Evolutionary conservation across 2,329 filamentous ascomycete genomes (phyloP), one percentile per base, ranked within the genome.

Genomic region (Fusarium penzigii): DNA sequence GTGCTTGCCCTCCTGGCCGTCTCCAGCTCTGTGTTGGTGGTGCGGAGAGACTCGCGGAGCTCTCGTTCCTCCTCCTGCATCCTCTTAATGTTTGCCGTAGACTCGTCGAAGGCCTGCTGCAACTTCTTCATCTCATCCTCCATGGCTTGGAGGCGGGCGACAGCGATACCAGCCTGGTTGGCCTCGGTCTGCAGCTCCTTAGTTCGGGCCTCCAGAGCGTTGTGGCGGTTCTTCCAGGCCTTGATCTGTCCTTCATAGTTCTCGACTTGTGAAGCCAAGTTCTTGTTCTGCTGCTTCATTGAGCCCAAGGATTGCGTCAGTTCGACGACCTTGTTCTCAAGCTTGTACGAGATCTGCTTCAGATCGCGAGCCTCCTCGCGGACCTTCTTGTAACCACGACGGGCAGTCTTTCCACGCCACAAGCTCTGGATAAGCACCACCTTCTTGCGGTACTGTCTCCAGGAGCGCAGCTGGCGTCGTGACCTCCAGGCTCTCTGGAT

Each of bases 321-420:
- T 77, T 99, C 94, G 57, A 99, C 91, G 57, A 99, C 94, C 85
- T 99, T 99, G 82, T 99, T 97, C 74, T 99, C 94, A 65, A 99
- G 79, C 79, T 96, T 97, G 81, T 99, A 99, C 3, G 94, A 97
- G 64, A 99, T 99, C 74, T 97, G 93, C 81, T 97, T 97, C 71
- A 99, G 84, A 78, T 99, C 95, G 68, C 94, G 89, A 60, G 94
- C 94, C 75, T 99, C 94, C 74, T 97, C 92, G 62, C 94, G 90
- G 56, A 96, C 77, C 64, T 79, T 85, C 84, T 96, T 97, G 81
- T 99, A 99, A 44, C 84, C 86, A 61, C 81, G 84, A 61, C 94
- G 86, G 49, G 94, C 93, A 58, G 74, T 69, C 72, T 84, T 92
- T 70, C 92, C 93, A 70, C 94, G 87, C 91, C 91, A 97, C 69